Percentiles rank a stretch among this genome's conserved stretches.
These are phyloP conservation scores for Puccinia polysora DNA, from an alignment of 1,284 basidiomycete genomes.

Conservation along the genomic window DNA sequence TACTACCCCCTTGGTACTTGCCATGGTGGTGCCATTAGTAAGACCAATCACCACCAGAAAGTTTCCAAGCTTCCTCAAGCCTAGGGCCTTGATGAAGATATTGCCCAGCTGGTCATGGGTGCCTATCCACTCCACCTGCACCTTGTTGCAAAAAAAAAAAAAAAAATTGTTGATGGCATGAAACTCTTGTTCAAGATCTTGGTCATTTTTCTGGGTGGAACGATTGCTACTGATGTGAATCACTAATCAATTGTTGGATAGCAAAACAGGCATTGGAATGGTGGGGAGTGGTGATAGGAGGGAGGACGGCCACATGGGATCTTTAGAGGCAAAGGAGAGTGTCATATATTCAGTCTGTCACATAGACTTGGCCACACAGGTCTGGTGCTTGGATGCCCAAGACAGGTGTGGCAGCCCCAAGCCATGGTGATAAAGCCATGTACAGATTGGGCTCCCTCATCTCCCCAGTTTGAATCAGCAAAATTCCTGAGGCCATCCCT, in stretches of 20 bases:
- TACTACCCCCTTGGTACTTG: too few relatives aligned
- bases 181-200: too few relatives aligned
- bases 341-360: background rate
- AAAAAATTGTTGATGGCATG: too few relatives aligned
- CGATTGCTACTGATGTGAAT: too few relatives aligned
- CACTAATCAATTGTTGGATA: background rate
- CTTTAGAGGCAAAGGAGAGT: background rate
- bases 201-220: too few relatives aligned
- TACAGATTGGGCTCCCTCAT: background rate
- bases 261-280: background rate
- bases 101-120: too few relatives aligned
- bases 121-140: too few relatives aligned
- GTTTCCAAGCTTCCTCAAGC: too few relatives aligned
- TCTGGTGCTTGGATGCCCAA: constrained; percentile 1
- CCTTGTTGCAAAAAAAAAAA: too few relatives aligned
- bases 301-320: background rate
- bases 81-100: too few relatives aligned
- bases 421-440: background rate
- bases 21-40: too few relatives aligned
- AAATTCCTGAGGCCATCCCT: background rate
- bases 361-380: background rate
- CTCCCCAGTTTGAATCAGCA: background rate
- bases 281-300: background rate
- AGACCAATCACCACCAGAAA: too few relatives aligned
- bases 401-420: background rate